Percentiles rank a stretch among this genome's conserved stretches.
These are phyloP conservation scores for Collariella sp. DNA, from an alignment of 495 filamentous ascomycete genomes.

Conservation along the genomic window DNA sequence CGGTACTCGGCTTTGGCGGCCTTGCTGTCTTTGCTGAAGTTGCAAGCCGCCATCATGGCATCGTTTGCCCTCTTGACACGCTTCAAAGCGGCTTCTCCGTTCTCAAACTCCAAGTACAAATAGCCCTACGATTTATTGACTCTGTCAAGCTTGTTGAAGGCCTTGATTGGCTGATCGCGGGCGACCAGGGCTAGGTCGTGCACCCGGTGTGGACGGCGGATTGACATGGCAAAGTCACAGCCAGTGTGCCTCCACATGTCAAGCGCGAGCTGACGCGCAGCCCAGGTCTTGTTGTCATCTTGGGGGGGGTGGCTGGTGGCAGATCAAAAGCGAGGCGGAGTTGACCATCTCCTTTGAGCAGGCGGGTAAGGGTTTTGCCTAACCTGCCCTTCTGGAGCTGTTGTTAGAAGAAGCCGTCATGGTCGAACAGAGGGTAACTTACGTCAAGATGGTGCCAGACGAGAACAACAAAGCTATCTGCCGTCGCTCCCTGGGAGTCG, in stretches of 20 bases:
- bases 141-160: neutral
- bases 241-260: neutral
- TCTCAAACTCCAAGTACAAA: neutral
- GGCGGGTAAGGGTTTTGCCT: no score
- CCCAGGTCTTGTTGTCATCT: no score
- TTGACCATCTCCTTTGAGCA: no score
- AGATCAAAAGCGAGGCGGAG: no score
- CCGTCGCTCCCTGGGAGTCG: neutral
- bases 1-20: no score
- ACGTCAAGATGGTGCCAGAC: neutral
- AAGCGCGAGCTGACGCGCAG: neutral
- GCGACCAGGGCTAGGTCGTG: neutral
- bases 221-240: neutral
- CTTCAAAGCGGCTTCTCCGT: neutral
- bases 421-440: neutral
- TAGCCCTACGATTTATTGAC: neutral
- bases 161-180: neutral
- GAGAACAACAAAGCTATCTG: neutral
- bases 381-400: no score
- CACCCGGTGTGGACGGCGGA: neutral
- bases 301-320: no score
- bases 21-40: no score
- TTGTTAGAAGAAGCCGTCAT: no score
- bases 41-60: no score
- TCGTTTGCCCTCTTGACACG: no score